These are phyloP conservation scores for Cryptosporidium canis DNA, from an alignment of 169 alveolate genomes.

Conservation along the genomic window DNA sequence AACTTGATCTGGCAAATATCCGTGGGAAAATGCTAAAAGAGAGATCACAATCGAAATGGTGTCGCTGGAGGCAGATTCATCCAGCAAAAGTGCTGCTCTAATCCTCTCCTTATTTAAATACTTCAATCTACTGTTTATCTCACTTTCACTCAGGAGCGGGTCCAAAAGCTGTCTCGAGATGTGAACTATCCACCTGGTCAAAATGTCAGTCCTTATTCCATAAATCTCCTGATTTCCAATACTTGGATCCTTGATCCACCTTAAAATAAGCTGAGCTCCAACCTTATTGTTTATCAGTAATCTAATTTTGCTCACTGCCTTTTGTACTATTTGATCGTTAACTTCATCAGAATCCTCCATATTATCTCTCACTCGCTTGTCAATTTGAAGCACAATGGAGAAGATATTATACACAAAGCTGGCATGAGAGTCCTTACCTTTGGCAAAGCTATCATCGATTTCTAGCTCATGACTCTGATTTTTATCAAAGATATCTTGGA, in stretches of 20 bases:
- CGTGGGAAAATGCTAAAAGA: conserved; percentile 24
- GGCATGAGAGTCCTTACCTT: neutral
- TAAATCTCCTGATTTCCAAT: neutral
- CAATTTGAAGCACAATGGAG: conserved; percentile 4
- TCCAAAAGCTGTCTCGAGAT: conserved; percentile 30
- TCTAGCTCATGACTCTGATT: neutral
- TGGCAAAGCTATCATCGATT: neutral
- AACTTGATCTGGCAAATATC: conserved; percentile 20
- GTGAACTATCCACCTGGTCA: conserved; percentile 16
- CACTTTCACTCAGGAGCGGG: conserved; percentile 29
- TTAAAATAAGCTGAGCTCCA: conserved; percentile 26
- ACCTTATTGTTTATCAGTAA: conserved; percentile 12
- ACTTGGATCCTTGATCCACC: conserved; percentile 20
- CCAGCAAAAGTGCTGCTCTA: conserved; percentile 3
- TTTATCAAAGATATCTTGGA: neutral
- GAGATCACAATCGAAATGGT: conserved; percentile 35
- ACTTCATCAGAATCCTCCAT: conserved; percentile 13
- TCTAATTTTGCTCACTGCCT: conserved; percentile 2
- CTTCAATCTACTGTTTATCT: conserved; percentile 7
- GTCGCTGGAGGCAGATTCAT: conserved; percentile 27
- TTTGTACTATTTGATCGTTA: neutral
- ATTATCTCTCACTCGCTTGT: neutral
- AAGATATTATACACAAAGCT: neutral
- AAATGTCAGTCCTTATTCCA: neutral
- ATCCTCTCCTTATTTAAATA: conserved; percentile 11